Conservation (phyloP, 768 basidiomycete genomes). For the Imleria badia region DNA sequence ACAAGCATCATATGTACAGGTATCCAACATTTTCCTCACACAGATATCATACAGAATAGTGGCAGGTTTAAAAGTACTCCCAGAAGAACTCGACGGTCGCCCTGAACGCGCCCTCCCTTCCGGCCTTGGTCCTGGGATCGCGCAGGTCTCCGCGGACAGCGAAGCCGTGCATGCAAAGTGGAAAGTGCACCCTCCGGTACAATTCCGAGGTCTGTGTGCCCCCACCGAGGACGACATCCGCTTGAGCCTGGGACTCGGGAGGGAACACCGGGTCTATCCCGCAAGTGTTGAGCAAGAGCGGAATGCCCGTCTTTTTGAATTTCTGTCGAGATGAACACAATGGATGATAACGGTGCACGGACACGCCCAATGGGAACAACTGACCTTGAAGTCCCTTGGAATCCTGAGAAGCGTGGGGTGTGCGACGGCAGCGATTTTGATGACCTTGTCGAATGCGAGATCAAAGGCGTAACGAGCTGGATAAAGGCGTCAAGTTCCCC, state of each 20-base stretch:
- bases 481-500: too few species aligned
- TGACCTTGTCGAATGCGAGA: slow-evolving; percentile 42
- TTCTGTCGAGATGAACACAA: slow-evolving; percentile 35
- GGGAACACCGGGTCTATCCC: slow-evolving; percentile 53
- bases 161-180: slow-evolving; percentile 54
- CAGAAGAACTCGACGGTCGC: slow-evolving; percentile 54
- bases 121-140: slow-evolving; percentile 53
- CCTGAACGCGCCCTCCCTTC: slow-evolving; percentile 56
- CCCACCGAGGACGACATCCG: slow-evolving; percentile 51
- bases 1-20: too few species aligned
- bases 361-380: not conserved
- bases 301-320: slow-evolving; percentile 48
- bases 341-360: not conserved
- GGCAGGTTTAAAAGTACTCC: slow-evolving; percentile 23
- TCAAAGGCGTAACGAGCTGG: slow-evolving; percentile 43
- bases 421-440: slow-evolving; percentile 39
- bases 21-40: not conserved
- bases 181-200: slow-evolving; percentile 24
- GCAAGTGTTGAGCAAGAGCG: slow-evolving; percentile 71
- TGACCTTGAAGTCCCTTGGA: slow-evolving; percentile 55
- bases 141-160: slow-evolving; percentile 50
- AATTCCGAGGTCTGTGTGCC: slow-evolving; percentile 45
- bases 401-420: slow-evolving; percentile 48
- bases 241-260: slow-evolving; percentile 39
- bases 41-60: not conserved